Conservation (phyloP, 2,329 filamentous ascomycete species). For the Reticulascus tulasneorum region DNA sequence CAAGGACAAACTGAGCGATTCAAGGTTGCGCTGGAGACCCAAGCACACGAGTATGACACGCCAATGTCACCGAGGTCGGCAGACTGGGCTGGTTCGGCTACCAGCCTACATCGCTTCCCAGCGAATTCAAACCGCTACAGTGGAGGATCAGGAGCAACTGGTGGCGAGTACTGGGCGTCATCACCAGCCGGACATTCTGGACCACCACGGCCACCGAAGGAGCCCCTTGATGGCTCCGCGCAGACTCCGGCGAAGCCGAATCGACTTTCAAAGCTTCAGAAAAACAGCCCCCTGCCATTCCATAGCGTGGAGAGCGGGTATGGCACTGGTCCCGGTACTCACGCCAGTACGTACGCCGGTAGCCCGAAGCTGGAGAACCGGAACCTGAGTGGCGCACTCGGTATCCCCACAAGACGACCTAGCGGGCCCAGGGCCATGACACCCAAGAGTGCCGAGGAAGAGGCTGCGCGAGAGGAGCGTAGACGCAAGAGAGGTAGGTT, state of each 20-base stretch:
- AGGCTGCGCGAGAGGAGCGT: constrained; percentile 41
- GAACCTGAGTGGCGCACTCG: constrained; percentile 51
- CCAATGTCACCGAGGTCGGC: constrained; percentile 57
- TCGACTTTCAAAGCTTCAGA: constrained; percentile 48
- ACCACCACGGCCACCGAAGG: constrained; percentile 60
- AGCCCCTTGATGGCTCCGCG: constrained; percentile 45
- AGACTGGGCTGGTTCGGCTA: constrained; percentile 60
- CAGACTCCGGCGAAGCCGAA: constrained; percentile 41
- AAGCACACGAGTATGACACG: constrained; percentile 64
- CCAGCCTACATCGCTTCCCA: constrained; percentile 52
- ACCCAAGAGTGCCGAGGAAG: constrained; percentile 47
- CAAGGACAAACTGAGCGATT: constrained; percentile 71
- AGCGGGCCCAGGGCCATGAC: constrained; percentile 60
- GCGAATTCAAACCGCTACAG: constrained; percentile 45
- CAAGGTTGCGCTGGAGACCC: constrained; percentile 68
- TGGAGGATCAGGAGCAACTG: constrained; percentile 26
- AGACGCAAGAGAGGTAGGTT: constrained; percentile 55
- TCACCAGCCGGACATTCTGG: constrained; percentile 38
- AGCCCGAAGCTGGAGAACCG: constrained; percentile 55
- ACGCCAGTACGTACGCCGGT: constrained; percentile 45
- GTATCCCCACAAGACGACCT: constrained; percentile 48
- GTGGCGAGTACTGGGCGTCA: constrained; percentile 41
- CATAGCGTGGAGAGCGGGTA: constrained; percentile 54
- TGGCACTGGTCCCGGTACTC: constrained; percentile 41
- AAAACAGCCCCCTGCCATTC: constrained; percentile 53